Evolutionary conservation across 2,329 filamentous ascomycete species (phyloP), one percentile per base, ranked within the genome.

Genomic region (Monosporascus sp.): DNA sequence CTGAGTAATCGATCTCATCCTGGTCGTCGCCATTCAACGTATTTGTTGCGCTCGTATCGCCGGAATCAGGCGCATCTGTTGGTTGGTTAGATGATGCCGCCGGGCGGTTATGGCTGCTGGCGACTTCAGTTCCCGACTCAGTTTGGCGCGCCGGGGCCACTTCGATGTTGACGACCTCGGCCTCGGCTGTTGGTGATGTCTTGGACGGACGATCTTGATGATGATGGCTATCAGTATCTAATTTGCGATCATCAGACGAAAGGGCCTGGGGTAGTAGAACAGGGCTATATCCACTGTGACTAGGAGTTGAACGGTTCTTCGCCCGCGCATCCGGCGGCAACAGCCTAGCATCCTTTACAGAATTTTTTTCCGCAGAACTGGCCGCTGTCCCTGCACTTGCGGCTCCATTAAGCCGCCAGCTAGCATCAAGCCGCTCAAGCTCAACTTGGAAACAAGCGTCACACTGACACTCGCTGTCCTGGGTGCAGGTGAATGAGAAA

Each of bases 1-100:
- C 67, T 2, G 65, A 65, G 50, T 72, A 69, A 53, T 71, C 67
- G 46, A 70, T 71, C 49, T 68, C 65, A 49, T 67, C 65, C 37
- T 67, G 60, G 26, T 68, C 67, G 22, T 68, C 67, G 20, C 63
- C 61, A 35, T 64, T 64, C 6, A 70, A 58, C 44, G 66, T 69
- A 17, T 62, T 66, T 8, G 68, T 69, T 15, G 67, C 68, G 52
- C 70, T 70, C 28, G 66, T 70, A 48, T 63, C 64, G 9, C 69
- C 64, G 11, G 70, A 72, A 20, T 63, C 66, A 52, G 63, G 65
- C n/a, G 58, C 65, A 40, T 68, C 68, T 18, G 55, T 58, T 37
- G 62, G 52, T 37, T 61, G 61, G 46, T 58, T 55, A 9, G 50
- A 37, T 11, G 53, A 4, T 22, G 44, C 58, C 17, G 49, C 31